phyloP scores from a whole-genome alignment of 2,329 filamentous ascomycete species.

The Conoideocrella luteorostrata region DNA sequence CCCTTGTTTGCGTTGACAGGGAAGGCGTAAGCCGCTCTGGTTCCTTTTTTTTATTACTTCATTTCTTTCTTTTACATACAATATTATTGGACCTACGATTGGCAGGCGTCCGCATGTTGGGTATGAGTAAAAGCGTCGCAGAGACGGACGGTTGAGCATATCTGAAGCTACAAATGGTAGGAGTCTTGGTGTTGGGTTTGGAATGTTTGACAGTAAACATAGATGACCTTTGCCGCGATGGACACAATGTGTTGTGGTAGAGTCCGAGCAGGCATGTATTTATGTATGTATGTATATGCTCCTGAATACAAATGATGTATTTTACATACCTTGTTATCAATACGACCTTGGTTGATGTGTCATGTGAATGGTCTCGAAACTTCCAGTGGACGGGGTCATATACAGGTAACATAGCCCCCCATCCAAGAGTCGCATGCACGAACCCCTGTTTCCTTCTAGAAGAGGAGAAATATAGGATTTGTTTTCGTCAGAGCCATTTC shows the following conservation, averaged over 20 bases:
- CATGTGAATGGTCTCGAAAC: no score
- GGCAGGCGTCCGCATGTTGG: slow-evolving; percentile 1
- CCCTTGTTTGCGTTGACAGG: not conserved
- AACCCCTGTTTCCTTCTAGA: no score
- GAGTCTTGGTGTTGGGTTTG: not conserved
- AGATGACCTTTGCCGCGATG: not conserved
- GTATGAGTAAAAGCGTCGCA: not conserved
- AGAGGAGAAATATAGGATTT: no score
- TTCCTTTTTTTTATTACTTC: not conserved
- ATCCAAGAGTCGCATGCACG: no score
- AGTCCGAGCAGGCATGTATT: not conserved
- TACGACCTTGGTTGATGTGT: no score
- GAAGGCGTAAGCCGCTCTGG: not conserved
- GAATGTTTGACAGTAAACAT: not conserved
- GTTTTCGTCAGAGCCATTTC: no score
- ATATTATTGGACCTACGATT: not conserved
- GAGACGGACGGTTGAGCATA: not conserved
- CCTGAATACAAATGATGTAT: no score
- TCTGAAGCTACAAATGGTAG: not conserved
- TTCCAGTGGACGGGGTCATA: no score
- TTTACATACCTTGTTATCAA: no score
- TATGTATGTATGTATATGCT: no score
- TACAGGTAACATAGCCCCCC: no score
- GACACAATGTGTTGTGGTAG: not conserved
- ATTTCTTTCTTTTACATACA: not conserved